phyloP scores from a whole-genome alignment of 2,329 filamentous ascomycete species.

The Aspergillus uvarum region DNA sequence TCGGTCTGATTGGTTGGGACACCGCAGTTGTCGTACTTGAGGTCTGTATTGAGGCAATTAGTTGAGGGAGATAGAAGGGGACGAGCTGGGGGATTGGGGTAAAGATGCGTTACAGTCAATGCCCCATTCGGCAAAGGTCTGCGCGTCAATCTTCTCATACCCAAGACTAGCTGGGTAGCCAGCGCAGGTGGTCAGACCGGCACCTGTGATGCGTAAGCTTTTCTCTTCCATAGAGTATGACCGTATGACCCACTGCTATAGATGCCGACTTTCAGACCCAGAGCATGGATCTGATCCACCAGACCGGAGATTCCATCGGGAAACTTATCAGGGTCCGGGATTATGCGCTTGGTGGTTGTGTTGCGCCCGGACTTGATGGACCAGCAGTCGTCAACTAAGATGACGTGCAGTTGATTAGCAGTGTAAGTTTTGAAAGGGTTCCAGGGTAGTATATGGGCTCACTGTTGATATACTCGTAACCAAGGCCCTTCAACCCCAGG shows the following conservation, averaged over 20 bases:
- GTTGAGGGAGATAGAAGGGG: neutral
- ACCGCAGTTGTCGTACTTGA: conserved; percentile 61
- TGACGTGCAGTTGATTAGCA: neutral
- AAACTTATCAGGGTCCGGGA: conserved; percentile 54
- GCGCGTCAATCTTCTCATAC: conserved; percentile 58
- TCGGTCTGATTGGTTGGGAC: conserved; percentile 42
- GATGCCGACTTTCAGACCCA: conserved; percentile 63
- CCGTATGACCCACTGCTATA: conserved; percentile 50
- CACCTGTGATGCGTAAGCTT: conserved; percentile 23
- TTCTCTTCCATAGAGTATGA: no score
- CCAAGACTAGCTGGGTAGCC: conserved; percentile 59
- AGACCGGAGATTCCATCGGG: conserved; percentile 58
- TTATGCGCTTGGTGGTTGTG: conserved; percentile 44
- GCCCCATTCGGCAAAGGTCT: conserved; percentile 58
- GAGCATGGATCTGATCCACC: conserved; percentile 54
- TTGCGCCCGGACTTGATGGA: conserved; percentile 47
- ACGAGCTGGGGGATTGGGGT: no score
- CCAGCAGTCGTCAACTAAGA: conserved; percentile 61
- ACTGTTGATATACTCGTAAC: conserved; percentile 51
- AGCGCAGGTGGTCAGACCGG: conserved; percentile 51
- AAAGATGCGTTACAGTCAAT: conserved; percentile 48
- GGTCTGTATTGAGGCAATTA: conserved; percentile 34
- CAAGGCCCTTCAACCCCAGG: conserved; percentile 49
- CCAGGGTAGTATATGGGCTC: neutral
- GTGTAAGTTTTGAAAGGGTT: no score